Conservation (phyloP, 768 basidiomycete genomes). For the Lentinula sp. region DNA sequence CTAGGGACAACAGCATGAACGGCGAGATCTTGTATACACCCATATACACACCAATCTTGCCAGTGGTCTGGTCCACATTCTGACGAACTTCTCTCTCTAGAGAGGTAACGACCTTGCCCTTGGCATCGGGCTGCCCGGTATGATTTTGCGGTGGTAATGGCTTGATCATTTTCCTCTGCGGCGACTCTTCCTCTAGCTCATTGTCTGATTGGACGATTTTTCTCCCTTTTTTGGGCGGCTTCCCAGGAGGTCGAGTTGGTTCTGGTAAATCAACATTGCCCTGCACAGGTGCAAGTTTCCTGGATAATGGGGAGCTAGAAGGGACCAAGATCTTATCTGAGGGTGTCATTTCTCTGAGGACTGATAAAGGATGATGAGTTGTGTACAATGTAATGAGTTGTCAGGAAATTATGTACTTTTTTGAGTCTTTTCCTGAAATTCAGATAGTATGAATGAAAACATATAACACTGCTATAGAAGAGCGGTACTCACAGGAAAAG, state of each 20-base stretch:
- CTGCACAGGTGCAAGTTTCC: background rate
- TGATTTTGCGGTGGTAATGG: background rate
- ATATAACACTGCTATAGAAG: background rate
- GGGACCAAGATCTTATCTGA: background rate
- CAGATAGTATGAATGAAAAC: no score
- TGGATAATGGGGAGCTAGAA: background rate
- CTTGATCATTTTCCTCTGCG: background rate
- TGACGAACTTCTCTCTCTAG: no score
- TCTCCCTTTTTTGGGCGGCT: background rate
- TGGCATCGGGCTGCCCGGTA: background rate
- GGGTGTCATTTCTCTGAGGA: background rate
- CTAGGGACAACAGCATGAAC: background rate
- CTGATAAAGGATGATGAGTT: background rate
- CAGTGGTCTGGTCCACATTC: background rate
- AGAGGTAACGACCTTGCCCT: background rate
- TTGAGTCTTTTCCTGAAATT: background rate
- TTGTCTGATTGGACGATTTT: slow-evolving; percentile 9
- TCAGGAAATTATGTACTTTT: background rate
- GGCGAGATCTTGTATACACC: background rate
- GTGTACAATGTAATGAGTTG: background rate
- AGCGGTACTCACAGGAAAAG: slow-evolving; percentile 1
- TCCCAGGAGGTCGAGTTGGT: background rate
- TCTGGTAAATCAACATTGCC: background rate
- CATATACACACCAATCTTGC: background rate
- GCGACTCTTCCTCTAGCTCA: background rate